Evolutionary conservation across 805 yeast genomes (phyloP).

Genomic region (Candida quercuum): DNA sequence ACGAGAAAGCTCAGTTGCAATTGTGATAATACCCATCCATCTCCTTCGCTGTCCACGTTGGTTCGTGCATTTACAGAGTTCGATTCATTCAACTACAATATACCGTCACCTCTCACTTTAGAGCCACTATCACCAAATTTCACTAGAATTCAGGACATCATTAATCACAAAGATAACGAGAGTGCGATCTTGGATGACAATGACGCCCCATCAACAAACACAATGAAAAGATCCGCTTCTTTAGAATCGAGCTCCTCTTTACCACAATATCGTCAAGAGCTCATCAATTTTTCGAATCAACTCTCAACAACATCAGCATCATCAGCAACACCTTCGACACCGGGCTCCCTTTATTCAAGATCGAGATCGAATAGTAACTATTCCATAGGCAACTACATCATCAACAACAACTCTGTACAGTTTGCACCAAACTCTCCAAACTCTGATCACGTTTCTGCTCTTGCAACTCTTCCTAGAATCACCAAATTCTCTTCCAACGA

Average conservation of each 20-base stretch:
- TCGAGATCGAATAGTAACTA: background rate
- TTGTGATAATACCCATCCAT: conserved; percentile 6
- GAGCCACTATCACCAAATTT: conserved; percentile 11
- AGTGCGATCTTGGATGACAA: background rate
- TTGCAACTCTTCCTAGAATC: background rate
- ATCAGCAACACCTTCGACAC: background rate
- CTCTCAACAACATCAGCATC: background rate
- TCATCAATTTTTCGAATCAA: conserved; percentile 13
- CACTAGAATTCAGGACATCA: background rate
- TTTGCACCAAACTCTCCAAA: conserved; percentile 2
- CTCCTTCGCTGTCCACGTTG: conserved; percentile 15
- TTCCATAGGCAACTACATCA: background rate
- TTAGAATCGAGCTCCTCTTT: conserved; percentile 17
- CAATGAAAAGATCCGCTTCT: conserved; percentile 12
- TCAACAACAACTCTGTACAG: background rate
- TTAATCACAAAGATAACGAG: background rate
- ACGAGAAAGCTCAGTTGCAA: background rate
- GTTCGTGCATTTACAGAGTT: conserved; percentile 22
- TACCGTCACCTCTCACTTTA: conserved; percentile 16
- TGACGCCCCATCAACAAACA: background rate
- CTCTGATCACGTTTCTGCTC: background rate
- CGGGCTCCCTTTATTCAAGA: background rate
- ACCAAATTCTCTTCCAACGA: conserved; percentile 3
- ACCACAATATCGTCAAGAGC: conserved; percentile 20
- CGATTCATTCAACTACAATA: conserved; percentile 13